phyloP scores from a whole-genome alignment of 768 basidiomycete genomes.

The Pleurotus pulmonarius region DNA sequence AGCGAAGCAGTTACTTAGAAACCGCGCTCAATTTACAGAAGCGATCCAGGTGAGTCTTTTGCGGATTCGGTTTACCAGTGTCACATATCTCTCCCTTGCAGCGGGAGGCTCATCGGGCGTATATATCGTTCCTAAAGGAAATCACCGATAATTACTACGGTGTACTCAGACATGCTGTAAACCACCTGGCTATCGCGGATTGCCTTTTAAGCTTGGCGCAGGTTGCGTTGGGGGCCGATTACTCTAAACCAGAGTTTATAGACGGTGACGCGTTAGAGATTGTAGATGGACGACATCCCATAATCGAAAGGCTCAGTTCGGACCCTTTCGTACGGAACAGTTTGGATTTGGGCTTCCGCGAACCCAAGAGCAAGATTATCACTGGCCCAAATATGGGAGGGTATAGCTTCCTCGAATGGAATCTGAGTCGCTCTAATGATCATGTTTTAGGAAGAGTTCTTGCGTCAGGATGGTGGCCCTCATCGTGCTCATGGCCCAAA shows the following conservation, averaged over 20 bases:
- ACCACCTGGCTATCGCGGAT: constrained; percentile 81
- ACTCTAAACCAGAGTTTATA: constrained; percentile 73
- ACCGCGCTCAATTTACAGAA: constrained; percentile 75
- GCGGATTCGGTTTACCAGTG: neutral
- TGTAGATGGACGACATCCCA: constrained; percentile 85
- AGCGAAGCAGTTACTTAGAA: constrained; percentile 56
- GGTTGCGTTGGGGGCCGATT: constrained; percentile 72
- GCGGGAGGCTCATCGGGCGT: constrained; percentile 64
- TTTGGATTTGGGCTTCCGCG: constrained; percentile 55
- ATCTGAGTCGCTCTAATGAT: neutral
- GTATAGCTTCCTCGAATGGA: constrained; percentile 22
- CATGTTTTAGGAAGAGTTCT: constrained; percentile 66
- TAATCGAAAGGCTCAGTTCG: constrained; percentile 75
- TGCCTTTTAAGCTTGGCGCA: constrained; percentile 83
- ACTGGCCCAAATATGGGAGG: constrained; percentile 88
- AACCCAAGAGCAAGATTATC: constrained; percentile 61
- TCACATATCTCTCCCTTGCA: constrained; percentile 17
- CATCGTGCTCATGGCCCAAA: constrained; percentile 80
- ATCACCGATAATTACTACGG: constrained; percentile 68
- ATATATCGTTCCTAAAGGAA: constrained; percentile 62
- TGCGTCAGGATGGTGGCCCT: constrained; percentile 77
- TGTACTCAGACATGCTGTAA: constrained; percentile 68
- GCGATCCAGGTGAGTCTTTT: constrained; percentile 41
- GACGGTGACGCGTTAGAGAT: constrained; percentile 70
- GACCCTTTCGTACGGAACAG: constrained; percentile 89